Base-by-base conservation (phyloP, 192 early-diverging fungal species). In the Rhizophagus prolifer region DNA sequence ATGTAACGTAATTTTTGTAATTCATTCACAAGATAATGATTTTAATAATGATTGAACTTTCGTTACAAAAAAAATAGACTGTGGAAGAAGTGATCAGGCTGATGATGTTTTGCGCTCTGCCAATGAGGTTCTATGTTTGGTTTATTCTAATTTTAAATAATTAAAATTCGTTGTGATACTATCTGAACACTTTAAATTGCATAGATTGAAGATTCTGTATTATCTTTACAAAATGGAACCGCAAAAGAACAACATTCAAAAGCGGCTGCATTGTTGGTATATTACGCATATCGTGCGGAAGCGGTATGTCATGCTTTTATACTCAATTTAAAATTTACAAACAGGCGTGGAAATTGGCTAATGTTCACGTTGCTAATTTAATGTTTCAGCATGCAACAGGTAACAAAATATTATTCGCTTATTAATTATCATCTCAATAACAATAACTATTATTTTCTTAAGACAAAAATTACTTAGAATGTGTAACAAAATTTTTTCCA, bases 301-400 rank as follows among this genome's bases (percentile, higher is more conserved):
- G 74, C 64, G 23, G 74, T 76, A 47, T 8, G 38, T 21, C n/a
- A n/a, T n/a, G n/a, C n/a, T n/a, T n/a, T n/a, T 34, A n/a, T 41
- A 21, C 9, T 68, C 16, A 13, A 10, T 21, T 68, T 50, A 10
- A 0, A 47, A 58, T 34, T 72, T 58, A 58, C 2, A 2, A 21
- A 21, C 44, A 76, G 74, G 74, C 74, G 6, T 76, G 74, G 74
- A 76, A 76, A 67, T 67, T 76, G 28, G 23, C 63, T 16, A 76
- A 76, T 67, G 54, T 23, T 66, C 74, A 76, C 50, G 47, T 76
- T 31, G 74, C 74, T 14, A 76, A 76, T 31, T 54, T 76, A 46
- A 76, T 76, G 74, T 50, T 76, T 21, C 74, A 76, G 34, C 62
- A 76, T 50, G 74, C 74, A 21, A 76, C 64, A 14, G 73, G 73